Conservation (phyloP, 805 yeast genomes). For the Yarrowia divulgata region DNA sequence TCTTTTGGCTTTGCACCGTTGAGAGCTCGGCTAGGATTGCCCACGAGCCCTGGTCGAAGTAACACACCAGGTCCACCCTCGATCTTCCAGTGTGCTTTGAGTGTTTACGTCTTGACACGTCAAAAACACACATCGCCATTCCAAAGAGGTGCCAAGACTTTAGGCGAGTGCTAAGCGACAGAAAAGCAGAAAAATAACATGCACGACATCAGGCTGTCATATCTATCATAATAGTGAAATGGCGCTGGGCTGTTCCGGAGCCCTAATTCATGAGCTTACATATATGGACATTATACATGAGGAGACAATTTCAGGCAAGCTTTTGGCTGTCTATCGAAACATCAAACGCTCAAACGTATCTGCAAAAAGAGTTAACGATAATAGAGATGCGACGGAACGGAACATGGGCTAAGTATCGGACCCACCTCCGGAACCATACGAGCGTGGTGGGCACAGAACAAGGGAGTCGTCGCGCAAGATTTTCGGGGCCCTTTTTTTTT, state of each 20-base stretch:
- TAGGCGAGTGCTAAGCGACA: background rate
- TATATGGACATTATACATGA: background rate
- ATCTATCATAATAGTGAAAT: background rate
- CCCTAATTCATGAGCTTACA: slow-evolving; percentile 21
- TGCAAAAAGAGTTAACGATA: background rate
- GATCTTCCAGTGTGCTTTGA: no score
- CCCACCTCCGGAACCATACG: no score
- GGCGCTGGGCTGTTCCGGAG: background rate
- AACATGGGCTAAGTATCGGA: background rate
- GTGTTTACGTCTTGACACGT: no score
- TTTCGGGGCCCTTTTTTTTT: no score
- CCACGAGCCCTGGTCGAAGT: background rate
- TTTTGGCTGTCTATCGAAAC: background rate
- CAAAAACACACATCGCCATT: background rate
- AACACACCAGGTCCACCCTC: no score
- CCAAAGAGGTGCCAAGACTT: background rate
- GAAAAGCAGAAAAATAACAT: no score
- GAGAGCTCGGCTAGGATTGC: background rate
- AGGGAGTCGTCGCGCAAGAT: no score
- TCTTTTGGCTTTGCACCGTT: background rate
- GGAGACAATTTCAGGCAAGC: background rate
- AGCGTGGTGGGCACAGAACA: no score
- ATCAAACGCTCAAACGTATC: slow-evolving; percentile 12
- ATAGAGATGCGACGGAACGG: background rate
- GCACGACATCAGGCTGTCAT: no score